These are phyloP conservation scores for Leonotis leonurus DNA, from an alignment of 257 asterid species.

Conservation along the genomic window DNA sequence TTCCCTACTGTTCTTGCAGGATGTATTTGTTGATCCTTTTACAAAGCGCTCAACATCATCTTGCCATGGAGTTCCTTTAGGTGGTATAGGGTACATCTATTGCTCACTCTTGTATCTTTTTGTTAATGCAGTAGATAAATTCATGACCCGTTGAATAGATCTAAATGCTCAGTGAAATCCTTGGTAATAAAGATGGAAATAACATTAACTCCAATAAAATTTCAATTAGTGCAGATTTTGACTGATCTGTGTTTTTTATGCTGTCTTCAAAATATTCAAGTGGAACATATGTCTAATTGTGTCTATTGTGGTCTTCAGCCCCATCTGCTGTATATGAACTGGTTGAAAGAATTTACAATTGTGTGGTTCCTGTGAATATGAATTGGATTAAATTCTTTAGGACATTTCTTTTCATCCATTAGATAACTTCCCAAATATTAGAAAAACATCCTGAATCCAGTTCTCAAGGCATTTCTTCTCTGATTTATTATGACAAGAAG, in stretches of 20 bases:
- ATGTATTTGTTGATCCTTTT: slow-evolving; percentile 75
- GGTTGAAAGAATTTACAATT: neutral
- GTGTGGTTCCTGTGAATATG: neutral
- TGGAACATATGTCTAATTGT: neutral
- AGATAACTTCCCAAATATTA: neutral
- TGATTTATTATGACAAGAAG: neutral
- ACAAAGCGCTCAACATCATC: slow-evolving; percentile 62
- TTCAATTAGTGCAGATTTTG: neutral
- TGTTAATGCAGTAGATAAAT: neutral
- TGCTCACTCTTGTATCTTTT: slow-evolving; percentile 6
- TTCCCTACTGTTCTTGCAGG: slow-evolving; percentile 41
- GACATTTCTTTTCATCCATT: neutral
- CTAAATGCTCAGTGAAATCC: neutral
- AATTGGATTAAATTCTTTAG: neutral
- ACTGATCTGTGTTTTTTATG: neutral
- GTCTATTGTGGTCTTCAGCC: no score
- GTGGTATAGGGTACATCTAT: slow-evolving; percentile 81
- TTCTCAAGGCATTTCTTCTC: neutral
- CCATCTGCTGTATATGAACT: neutral
- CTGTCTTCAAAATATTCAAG: neutral
- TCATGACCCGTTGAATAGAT: neutral
- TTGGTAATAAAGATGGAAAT: neutral
- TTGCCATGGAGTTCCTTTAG: slow-evolving; percentile 92
- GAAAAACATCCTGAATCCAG: neutral
- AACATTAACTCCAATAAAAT: neutral